A percentile compares a stretch with the other conserved stretches of the same genome.
These are phyloP conservation scores for Verbena officinalis DNA, from an alignment of 257 asterid species.

Conservation along the genomic window DNA sequence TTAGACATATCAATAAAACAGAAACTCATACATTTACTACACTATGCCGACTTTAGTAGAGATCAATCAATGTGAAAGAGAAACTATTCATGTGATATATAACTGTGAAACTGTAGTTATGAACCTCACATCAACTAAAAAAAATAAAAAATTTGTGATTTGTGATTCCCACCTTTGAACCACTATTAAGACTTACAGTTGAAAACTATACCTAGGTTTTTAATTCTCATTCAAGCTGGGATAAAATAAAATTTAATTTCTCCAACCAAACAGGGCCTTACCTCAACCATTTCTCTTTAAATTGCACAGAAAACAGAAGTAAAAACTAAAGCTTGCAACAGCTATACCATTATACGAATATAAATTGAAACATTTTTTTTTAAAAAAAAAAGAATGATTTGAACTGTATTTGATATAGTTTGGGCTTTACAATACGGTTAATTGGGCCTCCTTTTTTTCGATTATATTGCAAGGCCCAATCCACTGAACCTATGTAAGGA, in stretches of 20 bases:
- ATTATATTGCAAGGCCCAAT: not conserved
- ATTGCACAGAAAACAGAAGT: slow-evolving; percentile 38
- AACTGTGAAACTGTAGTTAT: slow-evolving; percentile 19
- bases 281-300: slow-evolving; percentile 36
- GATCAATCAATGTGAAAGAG: slow-evolving; percentile 23
- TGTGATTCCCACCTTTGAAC: not conserved
- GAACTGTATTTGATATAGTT: not conserved
- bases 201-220: not conserved
- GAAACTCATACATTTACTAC: slow-evolving; percentile 15
- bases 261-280: slow-evolving; percentile 36
- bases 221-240: not conserved
- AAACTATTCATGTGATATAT: slow-evolving; percentile 27
- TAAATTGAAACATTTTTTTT: slow-evolving; percentile 31
- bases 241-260: slow-evolving; percentile 13
- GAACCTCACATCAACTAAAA: slow-evolving; percentile 20
- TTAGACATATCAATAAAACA: slow-evolving; percentile 28
- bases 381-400: slow-evolving; percentile 26
- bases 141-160: too few species aligned
- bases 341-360: slow-evolving; percentile 35
- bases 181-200: not conserved
- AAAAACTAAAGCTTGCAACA: slow-evolving; percentile 19
- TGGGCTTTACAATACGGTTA: not conserved
- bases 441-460: not conserved
- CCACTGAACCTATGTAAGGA: not conserved
- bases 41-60: slow-evolving; percentile 27